Percentiles rank a stretch among this genome's conserved stretches.
Evolutionary conservation across 495 filamentous ascomycete genomes (phyloP).

Genomic region (Penicillium crystallinum): DNA sequence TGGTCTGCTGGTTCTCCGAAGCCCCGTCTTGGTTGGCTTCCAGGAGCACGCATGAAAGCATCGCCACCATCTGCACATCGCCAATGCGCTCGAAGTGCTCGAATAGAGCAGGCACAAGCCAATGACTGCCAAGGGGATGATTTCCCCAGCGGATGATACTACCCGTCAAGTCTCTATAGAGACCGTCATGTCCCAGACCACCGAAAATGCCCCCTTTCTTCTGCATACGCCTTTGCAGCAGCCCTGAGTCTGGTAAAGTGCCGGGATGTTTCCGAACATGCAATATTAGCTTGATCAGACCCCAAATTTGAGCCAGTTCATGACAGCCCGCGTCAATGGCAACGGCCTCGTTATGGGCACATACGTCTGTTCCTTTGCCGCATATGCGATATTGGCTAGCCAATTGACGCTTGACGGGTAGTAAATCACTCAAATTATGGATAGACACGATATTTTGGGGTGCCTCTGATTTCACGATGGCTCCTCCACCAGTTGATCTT

Average conservation of each 20-base stretch:
- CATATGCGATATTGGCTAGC: constrained; percentile 80
- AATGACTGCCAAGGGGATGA: constrained; percentile 70
- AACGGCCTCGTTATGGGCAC: constrained; percentile 73
- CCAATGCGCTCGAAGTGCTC: constrained; percentile 72
- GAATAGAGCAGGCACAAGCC: constrained; percentile 63
- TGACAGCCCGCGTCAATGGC: constrained; percentile 66
- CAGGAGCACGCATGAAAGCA: constrained; percentile 84
- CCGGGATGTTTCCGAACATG: constrained; percentile 61
- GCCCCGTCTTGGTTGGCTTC: constrained; percentile 46
- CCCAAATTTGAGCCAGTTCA: constrained; percentile 81
- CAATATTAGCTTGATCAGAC: constrained; percentile 69
- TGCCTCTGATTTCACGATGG: constrained; percentile 31
- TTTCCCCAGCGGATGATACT: constrained; percentile 79
- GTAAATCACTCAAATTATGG: constrained; percentile 56
- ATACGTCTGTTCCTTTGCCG: constrained; percentile 71
- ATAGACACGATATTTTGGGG: constrained; percentile 61
- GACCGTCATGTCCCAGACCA: constrained; percentile 3
- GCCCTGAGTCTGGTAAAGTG: constrained; percentile 46
- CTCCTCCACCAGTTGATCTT: constrained; percentile 45
- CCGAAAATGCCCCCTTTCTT: constrained; percentile 24
- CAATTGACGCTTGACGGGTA: constrained; percentile 72
- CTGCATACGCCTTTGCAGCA: constrained; percentile 11
- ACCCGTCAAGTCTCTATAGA: constrained; percentile 24
- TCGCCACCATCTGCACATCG: constrained; percentile 90
- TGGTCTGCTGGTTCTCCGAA: constrained; percentile 15